A percentile compares a stretch with the other conserved stretches of the same genome.
Conservation (phyloP, 2,329 filamentous ascomycete genomes). For the Diatrype stigma region DNA sequence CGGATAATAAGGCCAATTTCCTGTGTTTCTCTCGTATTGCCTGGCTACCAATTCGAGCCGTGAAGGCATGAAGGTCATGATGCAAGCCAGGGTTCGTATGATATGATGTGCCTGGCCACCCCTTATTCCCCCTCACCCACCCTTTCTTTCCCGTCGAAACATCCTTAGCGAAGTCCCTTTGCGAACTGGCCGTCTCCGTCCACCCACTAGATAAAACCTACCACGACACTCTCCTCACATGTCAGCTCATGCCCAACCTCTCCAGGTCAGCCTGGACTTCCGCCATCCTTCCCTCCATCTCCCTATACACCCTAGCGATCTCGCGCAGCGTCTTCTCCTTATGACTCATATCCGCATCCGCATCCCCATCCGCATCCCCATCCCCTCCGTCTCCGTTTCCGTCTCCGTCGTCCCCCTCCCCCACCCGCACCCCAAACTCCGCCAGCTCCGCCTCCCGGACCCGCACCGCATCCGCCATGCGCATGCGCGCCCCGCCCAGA, state of each 20-base stretch:
- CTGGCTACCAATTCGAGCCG: too few species aligned
- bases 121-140: too few species aligned
- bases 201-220: too few species aligned
- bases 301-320: constrained; percentile 47
- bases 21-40: too few species aligned
- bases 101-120: too few species aligned
- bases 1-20: too few species aligned
- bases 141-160: too few species aligned
- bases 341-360: constrained; percentile 17
- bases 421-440: constrained; percentile 45
- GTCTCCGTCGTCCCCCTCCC: constrained; percentile 3
- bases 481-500: constrained; percentile 42
- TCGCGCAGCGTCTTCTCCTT: constrained; percentile 47
- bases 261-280: constrained; percentile 46
- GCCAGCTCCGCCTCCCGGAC: constrained; percentile 39
- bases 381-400: constrained; percentile 21
- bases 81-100: too few species aligned
- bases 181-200: too few species aligned
- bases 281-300: constrained; percentile 46
- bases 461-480: constrained; percentile 41
- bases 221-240: not conserved
- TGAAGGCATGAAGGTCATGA: too few species aligned
- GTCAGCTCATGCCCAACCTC: constrained; percentile 17
- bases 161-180: too few species aligned
- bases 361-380: constrained; percentile 3